Base-by-base conservation (phyloP, 176 grass and related monocot genomes). In the Oryza punctata region DNA sequence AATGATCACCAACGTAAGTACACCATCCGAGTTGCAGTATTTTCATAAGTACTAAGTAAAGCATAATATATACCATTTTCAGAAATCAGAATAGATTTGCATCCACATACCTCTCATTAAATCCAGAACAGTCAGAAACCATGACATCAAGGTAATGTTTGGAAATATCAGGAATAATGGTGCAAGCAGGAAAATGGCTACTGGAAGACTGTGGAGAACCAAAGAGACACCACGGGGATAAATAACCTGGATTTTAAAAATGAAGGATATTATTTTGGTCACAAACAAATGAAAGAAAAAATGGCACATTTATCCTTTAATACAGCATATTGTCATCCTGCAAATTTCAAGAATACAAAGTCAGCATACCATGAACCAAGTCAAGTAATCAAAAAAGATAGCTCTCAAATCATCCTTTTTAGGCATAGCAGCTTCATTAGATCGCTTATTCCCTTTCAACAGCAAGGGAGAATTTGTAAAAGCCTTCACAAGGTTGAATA, bases 301-400 rank as follows among this genome's bases (percentile, higher is more conserved):
- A 66, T 65, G 16, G 35, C 27, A 72, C 64, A 70, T 87, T 87
- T 78, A 41, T 81, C 63, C 37, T 74, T 68, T 29, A 64, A 38
- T 65, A 8, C 16, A 66, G 63, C 44, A 84, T 65, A 85, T 44
- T 70, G 37, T 24, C 33, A 12, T 57, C 12, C 41, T 84, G 57
- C 35, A 81, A 84, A 80, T 82, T 72, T 82, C 18, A 80, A 79
- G 66, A 75, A 70, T 29, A 43, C 30, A 61, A n/a, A 91, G 73
- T 80, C 61, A 63, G 79, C 78, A 18, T 97, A 91, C 96, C 96
- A 98, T 95, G 87, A 93, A 98, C 87, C 89, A 95, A 86, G 96
- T 93, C 79, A 98, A 85, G 74, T 98, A 98, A 90, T 98, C 93
- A 63, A 98, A 98, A 84, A 93, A 98, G 54, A 95, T 89, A 69